Evolutionary conservation across 2,329 filamentous ascomycete species (phyloP).

Genomic region (Exophiala oligosperma): DNA sequence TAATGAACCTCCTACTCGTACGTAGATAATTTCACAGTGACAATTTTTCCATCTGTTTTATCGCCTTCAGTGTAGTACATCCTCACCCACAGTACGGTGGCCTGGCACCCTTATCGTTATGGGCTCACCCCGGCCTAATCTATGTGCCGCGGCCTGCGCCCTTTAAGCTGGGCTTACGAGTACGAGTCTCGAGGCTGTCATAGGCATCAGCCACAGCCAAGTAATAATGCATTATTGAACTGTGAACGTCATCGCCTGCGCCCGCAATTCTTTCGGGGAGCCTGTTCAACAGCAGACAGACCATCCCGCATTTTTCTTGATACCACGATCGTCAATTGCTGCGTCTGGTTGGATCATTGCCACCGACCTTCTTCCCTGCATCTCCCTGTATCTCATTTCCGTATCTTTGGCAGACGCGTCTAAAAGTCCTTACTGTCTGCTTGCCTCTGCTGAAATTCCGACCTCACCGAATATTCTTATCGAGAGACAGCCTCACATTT

Average conservation of each 20-base stretch:
- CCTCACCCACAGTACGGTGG: neutral
- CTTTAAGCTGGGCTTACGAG: too few species aligned
- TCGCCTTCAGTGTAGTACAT: neutral
- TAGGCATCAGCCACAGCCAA: neutral
- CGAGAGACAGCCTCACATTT: neutral
- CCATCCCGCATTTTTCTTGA: constrained; percentile 20
- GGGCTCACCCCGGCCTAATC: too few species aligned
- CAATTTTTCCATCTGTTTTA: too few species aligned
- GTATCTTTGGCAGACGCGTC: constrained; percentile 2
- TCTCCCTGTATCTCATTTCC: constrained; percentile 3
- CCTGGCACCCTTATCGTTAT: neutral
- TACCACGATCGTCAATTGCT: constrained; percentile 21
- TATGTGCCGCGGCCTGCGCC: too few species aligned
- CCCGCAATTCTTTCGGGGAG: neutral
- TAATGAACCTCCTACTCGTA: too few species aligned
- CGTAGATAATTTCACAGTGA: too few species aligned
- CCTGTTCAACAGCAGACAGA: neutral
- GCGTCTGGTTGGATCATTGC: constrained; percentile 21
- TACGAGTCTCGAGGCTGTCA: neutral
- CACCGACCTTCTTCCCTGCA: constrained; percentile 1
- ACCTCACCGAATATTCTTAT: constrained; percentile 2
- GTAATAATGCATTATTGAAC: neutral
- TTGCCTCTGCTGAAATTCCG: constrained; percentile 2
- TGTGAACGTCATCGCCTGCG: constrained; percentile 1
- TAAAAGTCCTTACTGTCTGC: neutral